Percentiles rank a stretch among this genome's conserved stretches.
Conservation (phyloP, 2,329 filamentous ascomycete species). For the Hypoxylon sp. region DNA sequence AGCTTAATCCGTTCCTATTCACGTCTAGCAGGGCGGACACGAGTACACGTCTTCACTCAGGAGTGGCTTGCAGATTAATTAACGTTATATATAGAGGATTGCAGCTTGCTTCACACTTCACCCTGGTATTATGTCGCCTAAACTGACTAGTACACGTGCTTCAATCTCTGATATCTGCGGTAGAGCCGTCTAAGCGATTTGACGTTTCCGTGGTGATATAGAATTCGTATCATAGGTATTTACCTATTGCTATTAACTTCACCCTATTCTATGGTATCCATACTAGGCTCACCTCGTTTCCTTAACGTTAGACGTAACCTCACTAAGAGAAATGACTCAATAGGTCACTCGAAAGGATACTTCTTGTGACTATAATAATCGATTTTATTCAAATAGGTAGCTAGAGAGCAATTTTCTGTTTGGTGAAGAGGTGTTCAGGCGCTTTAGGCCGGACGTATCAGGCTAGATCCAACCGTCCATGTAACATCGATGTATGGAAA, state of each 20-base stretch:
- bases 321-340: not conserved
- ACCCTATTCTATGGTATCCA: not conserved
- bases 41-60: not conserved
- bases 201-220: not conserved
- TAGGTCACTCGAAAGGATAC: not conserved
- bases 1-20: not conserved
- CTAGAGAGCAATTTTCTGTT: not conserved
- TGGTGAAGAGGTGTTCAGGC: slow-evolving; percentile 5
- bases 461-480: slow-evolving; percentile 6
- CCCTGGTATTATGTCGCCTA: not conserved
- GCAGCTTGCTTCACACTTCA: not conserved
- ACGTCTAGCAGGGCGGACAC: not conserved
- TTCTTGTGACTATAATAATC: not conserved
- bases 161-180: not conserved
- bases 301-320: not conserved
- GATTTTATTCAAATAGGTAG: not conserved
- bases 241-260: not conserved
- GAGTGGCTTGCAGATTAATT: not conserved
- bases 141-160: not conserved
- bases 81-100: not conserved
- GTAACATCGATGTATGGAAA: slow-evolving; percentile 17
- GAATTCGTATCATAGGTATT: not conserved
- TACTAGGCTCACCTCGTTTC: not conserved
- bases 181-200: not conserved
- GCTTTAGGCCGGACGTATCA: slow-evolving; percentile 6